Evolutionary conservation across 106 monocot genomes (phyloP).

Genomic region (Ottelia alismoides): DNA sequence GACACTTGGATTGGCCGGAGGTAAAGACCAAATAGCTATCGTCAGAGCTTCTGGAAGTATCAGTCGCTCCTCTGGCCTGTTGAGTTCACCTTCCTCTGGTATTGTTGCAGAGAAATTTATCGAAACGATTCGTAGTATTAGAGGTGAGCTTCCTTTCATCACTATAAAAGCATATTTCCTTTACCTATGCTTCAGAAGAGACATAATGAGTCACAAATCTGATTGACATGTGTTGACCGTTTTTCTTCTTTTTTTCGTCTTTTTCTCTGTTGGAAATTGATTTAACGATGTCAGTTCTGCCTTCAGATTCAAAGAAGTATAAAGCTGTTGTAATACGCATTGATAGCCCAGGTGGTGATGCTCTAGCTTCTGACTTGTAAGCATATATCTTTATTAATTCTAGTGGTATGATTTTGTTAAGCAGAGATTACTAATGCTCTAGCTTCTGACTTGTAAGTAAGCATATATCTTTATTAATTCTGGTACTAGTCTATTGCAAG

Average conservation of each 20-base stretch:
- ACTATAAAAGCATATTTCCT: no score
- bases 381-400: no score
- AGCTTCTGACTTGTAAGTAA: slow-evolving; percentile 99
- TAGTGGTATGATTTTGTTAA: no score
- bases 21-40: slow-evolving; percentile 60
- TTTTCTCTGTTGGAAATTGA: not conserved
- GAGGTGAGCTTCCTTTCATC: slow-evolving; percentile 33
- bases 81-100: slow-evolving; percentile 58
- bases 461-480: no score
- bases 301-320: slow-evolving; percentile 70
- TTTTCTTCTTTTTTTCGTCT: not conserved
- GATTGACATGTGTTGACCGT: not conserved
- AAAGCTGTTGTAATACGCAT: slow-evolving; percentile 87
- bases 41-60: slow-evolving; percentile 90
- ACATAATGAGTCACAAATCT: no score
- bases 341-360: slow-evolving; percentile 99
- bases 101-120: slow-evolving; percentile 72
- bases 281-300: not conserved
- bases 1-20: slow-evolving; percentile 79
- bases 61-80: slow-evolving; percentile 39
- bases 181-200: no score
- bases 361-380: slow-evolving; percentile 98
- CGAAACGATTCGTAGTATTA: slow-evolving; percentile 68
- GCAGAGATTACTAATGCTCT: no score
- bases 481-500: no score